These are phyloP conservation scores for Solanum neorickii DNA, from an alignment of 257 asterid species.

Conservation along the genomic window DNA sequence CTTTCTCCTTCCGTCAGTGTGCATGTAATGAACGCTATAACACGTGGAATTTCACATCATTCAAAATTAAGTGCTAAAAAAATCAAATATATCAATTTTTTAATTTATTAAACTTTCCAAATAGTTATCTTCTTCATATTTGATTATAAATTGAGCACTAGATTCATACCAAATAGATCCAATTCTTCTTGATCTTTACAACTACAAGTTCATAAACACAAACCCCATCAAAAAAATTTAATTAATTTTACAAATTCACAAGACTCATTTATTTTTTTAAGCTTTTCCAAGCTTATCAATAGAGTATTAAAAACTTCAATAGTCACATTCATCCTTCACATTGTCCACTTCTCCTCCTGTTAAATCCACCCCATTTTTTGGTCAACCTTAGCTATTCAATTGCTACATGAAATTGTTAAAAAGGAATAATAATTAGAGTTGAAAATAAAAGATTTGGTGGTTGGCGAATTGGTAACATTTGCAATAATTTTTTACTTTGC, in stretches of 20 bases:
- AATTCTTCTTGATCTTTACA: not conserved
- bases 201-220: not conserved
- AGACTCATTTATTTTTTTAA: not conserved
- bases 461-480: too few relatives aligned
- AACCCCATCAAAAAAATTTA: not conserved
- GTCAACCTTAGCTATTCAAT: too few relatives aligned
- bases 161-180: not conserved
- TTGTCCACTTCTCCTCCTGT: too few relatives aligned
- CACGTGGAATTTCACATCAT: not conserved
- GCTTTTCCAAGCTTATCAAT: not conserved
- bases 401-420: too few relatives aligned
- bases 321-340: not conserved
- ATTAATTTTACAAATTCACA: not conserved
- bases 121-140: not conserved
- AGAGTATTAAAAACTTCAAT: not conserved
- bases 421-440: too few relatives aligned
- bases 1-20: not conserved
- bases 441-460: too few relatives aligned
- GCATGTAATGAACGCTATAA: not conserved
- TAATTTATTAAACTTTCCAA: not conserved
- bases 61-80: not conserved
- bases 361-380: too few relatives aligned
- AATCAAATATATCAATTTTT: not conserved
- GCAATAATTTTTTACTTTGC: too few relatives aligned
- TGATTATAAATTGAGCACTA: not conserved